Conservation (phyloP, 257 asterid genomes). For the Jaltomata sinuosa region DNA sequence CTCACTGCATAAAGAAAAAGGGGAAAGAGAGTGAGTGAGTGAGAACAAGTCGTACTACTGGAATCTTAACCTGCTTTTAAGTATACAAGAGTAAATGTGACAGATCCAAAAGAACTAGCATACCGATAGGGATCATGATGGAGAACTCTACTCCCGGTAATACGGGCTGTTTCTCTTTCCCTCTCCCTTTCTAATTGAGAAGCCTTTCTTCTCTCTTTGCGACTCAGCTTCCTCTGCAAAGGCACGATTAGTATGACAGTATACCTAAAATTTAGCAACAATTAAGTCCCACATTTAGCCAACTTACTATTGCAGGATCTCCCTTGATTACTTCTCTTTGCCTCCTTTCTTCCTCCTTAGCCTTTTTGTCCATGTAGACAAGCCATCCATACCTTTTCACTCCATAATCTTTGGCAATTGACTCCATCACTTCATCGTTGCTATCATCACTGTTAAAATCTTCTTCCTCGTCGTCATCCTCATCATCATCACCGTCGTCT, state of each 20-base stretch:
- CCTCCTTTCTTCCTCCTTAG: slow-evolving; percentile 88
- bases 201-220: slow-evolving; percentile 92
- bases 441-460: slow-evolving; percentile 90
- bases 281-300: not conserved
- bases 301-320: slow-evolving; percentile 89
- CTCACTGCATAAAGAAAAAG: slow-evolving; percentile 44
- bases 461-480: slow-evolving; percentile 69
- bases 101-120: slow-evolving; percentile 1
- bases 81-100: not conserved
- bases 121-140: slow-evolving; percentile 93
- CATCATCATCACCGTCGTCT: slow-evolving; percentile 81
- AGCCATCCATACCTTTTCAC: slow-evolving; percentile 98
- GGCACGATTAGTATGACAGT: not conserved
- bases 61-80: not conserved
- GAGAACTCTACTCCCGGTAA: slow-evolving; percentile 66
- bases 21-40: not conserved
- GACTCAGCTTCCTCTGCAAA: slow-evolving; percentile 81
- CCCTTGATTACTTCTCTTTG: slow-evolving; percentile 97
- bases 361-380: slow-evolving; percentile 95
- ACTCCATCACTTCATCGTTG: slow-evolving; percentile 90
- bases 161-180: slow-evolving; percentile 81
- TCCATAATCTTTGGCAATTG: slow-evolving; percentile 91
- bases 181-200: slow-evolving; percentile 87
- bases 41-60: not conserved
- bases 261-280: not conserved